These are phyloP conservation scores for Sporothrix globosa DNA, from an alignment of 2,329 filamentous ascomycete species.

Conservation along the genomic window DNA sequence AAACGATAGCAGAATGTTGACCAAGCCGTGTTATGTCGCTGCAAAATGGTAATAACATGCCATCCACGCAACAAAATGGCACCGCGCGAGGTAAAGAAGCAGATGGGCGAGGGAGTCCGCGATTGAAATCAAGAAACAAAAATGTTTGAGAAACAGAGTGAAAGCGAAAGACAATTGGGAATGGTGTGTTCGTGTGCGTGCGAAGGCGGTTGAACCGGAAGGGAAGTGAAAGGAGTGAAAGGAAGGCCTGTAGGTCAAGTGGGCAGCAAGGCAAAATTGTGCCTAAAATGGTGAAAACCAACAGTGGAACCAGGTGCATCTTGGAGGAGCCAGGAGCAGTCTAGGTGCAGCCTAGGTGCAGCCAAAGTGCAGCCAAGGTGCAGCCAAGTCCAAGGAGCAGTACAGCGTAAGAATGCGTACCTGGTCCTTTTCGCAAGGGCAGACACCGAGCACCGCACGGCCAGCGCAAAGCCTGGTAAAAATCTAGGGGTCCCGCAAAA, in stretches of 20 bases:
- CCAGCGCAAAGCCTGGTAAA: constrained; percentile 12
- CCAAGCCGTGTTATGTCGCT: background rate
- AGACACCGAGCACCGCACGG: constrained; percentile 22
- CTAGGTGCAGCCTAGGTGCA: background rate
- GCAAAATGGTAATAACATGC: background rate
- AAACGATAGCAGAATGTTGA: background rate
- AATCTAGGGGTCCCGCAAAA: constrained; percentile 13
- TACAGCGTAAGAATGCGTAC: background rate
- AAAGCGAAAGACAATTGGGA: background rate
- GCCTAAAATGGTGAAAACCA: constrained; percentile 5
- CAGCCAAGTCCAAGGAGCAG: constrained; percentile 8
- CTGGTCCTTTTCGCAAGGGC: background rate
- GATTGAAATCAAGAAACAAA: constrained; percentile 13
- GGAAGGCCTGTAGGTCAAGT: background rate
- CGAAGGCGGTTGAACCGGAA: background rate
- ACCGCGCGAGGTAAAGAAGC: background rate
- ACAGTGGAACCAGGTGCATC: constrained; percentile 17
- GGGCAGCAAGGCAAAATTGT: constrained; percentile 16
- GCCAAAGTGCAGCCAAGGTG: constrained; percentile 5
- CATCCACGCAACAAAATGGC: background rate
- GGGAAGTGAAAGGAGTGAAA: background rate
- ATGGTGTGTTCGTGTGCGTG: constrained; percentile 16
- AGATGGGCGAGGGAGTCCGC: background rate
- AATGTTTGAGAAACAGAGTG: background rate
- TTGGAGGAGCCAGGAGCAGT: background rate